phyloP scores from a whole-genome alignment of 2,329 filamentous ascomycete genomes.

The Fusarium veterinarium region DNA sequence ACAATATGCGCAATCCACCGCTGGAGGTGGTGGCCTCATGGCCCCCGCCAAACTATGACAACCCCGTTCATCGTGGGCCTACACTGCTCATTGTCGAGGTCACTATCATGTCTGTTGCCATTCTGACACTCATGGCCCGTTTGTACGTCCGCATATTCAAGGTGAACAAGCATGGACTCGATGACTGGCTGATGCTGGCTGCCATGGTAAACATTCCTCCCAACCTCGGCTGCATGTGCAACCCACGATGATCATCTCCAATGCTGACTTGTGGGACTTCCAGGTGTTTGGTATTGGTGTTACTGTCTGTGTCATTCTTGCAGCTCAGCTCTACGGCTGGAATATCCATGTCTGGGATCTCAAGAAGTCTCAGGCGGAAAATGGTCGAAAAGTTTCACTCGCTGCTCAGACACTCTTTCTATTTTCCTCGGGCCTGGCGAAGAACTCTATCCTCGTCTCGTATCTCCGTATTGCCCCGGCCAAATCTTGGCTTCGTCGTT shows the following conservation, averaged over 20 bases:
- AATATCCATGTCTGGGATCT: conserved; percentile 54
- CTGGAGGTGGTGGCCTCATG: conserved; percentile 51
- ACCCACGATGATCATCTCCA: background rate
- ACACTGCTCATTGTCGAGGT: conserved; percentile 53
- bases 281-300: conserved; percentile 51
- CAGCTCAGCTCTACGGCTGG: conserved; percentile 52
- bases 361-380: conserved; percentile 39
- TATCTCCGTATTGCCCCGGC: conserved; percentile 54
- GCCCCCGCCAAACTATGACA: conserved; percentile 53
- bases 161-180: conserved; percentile 50
- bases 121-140: conserved; percentile 50
- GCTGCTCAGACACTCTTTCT: conserved; percentile 55
- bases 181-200: conserved; percentile 57
- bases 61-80: conserved; percentile 53
- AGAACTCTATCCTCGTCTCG: conserved; percentile 54
- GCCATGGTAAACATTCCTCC: conserved; percentile 48
- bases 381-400: conserved; percentile 53
- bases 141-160: conserved; percentile 53
- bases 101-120: conserved; percentile 49
- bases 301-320: conserved; percentile 51
- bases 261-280: conserved; percentile 24
- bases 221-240: conserved; percentile 32
- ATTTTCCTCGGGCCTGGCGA: conserved; percentile 52
- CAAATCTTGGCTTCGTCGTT: conserved; percentile 48
- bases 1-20: conserved; percentile 52